Evolutionary conservation across 2,329 filamentous ascomycete genomes (phyloP).

Genomic region (Fusarium guadeloupense): DNA sequence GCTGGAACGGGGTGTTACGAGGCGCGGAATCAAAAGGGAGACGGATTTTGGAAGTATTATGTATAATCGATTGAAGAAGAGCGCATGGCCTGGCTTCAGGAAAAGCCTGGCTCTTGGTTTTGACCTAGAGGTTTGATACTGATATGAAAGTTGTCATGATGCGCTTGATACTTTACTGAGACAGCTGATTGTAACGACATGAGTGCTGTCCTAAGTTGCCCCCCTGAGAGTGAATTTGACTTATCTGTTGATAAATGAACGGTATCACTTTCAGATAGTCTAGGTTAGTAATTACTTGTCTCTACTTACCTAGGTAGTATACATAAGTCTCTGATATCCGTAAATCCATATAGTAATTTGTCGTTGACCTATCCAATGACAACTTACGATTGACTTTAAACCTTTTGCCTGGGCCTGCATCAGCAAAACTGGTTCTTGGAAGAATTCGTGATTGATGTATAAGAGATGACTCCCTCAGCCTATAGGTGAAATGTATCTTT

Average conservation of each 20-base stretch:
- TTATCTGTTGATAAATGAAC: background rate
- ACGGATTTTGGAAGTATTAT: conserved; percentile 42
- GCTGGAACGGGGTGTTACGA: conserved; percentile 43
- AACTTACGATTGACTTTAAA: too few relatives aligned
- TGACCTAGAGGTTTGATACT: conserved; percentile 22
- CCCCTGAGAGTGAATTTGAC: background rate
- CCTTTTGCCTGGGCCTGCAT: too few relatives aligned
- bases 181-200: conserved; percentile 15
- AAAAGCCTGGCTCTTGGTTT: conserved; percentile 24
- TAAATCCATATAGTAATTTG: too few relatives aligned
- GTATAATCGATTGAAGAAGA: conserved; percentile 44
- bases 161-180: conserved; percentile 24
- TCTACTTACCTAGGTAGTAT: too few relatives aligned
- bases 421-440: too few relatives aligned
- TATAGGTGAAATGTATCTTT: too few relatives aligned
- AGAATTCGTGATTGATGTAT: too few relatives aligned
- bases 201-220: background rate
- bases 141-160: conserved; percentile 40
- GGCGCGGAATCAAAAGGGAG: conserved; percentile 47
- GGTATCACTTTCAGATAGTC: background rate
- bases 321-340: background rate
- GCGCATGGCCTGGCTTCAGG: conserved; percentile 26
- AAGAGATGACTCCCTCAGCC: too few relatives aligned
- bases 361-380: too few relatives aligned
- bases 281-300: too few relatives aligned